Percentiles rank a stretch among this genome's conserved stretches.
These are phyloP conservation scores for Cicer judaicum DNA, from an alignment of 306 rosid genomes.

Conservation along the genomic window DNA sequence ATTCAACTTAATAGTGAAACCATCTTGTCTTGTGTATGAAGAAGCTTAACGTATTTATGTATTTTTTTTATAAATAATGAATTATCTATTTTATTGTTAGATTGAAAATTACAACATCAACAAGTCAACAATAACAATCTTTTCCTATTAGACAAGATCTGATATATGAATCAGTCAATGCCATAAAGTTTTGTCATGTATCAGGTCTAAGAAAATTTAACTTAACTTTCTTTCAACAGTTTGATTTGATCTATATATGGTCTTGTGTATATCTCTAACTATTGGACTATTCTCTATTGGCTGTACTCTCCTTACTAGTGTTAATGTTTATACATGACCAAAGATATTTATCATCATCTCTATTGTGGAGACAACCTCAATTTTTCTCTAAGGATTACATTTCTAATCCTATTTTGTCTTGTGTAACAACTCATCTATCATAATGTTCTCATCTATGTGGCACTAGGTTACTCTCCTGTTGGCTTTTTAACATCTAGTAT, in stretches of 20 bases:
- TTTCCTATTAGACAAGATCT: background rate
- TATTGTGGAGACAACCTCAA: background rate
- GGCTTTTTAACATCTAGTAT: no score
- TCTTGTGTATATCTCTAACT: background rate
- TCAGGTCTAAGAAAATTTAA: background rate
- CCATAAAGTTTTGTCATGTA: background rate
- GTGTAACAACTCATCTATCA: conserved; percentile 3
- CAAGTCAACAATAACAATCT: background rate
- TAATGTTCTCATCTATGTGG: background rate
- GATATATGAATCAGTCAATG: background rate
- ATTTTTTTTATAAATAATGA: background rate
- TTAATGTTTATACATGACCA: background rate
- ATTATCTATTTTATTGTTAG: background rate
- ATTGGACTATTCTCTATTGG: background rate
- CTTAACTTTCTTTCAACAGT: background rate
- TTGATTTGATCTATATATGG: background rate
- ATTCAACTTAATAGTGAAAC: conserved; percentile 12
- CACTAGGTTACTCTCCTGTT: background rate
- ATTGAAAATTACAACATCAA: background rate
- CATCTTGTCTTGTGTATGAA: conserved; percentile 2
- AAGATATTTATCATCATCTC: background rate
- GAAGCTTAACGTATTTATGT: background rate
- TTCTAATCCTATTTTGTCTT: background rate
- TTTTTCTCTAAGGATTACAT: background rate
- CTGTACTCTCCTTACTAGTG: background rate